Conservation (phyloP, 768 basidiomycete species). For the Coprinellus aureogranulatus region DNA sequence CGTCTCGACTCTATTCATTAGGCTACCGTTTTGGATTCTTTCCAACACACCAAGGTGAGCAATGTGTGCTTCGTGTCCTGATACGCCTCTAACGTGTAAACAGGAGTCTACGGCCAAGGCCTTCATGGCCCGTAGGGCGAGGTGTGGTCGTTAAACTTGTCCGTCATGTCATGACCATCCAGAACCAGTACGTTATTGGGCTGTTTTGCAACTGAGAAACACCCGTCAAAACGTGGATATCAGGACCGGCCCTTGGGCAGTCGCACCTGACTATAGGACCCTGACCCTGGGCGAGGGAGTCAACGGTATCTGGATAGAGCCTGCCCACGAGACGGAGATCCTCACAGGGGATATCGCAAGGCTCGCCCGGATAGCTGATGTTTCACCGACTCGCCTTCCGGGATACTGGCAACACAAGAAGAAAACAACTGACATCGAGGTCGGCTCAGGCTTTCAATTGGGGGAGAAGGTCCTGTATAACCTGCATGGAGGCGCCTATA, state of each 20-base stretch:
- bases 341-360: conserved; percentile 42
- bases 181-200: conserved; percentile 24
- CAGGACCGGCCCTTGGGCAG: conserved; percentile 35
- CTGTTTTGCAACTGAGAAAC: not conserved
- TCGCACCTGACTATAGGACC: conserved; percentile 37
- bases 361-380: conserved; percentile 38
- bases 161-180: conserved; percentile 26
- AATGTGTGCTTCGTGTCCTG: not conserved
- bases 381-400: conserved; percentile 44
- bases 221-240: not conserved
- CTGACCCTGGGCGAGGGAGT: conserved; percentile 39
- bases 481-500: conserved; percentile 66
- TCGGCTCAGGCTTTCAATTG: conserved; percentile 37
- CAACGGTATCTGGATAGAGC: conserved; percentile 50
- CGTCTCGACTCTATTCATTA: conserved; percentile 37
- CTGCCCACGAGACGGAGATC: conserved; percentile 38
- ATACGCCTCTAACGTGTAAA: not conserved
- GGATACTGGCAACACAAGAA: conserved; percentile 57
- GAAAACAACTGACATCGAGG: conserved; percentile 28
- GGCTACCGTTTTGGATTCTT: conserved; percentile 48
- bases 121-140: conserved; percentile 45
- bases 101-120: conserved; percentile 43
- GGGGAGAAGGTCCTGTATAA: conserved; percentile 59
- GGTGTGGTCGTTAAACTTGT: conserved; percentile 34
- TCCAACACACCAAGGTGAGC: conserved; percentile 38